Evolutionary conservation across 169 alveolate species (phyloP).

Genomic region (Cryptosporidium bovis): DNA sequence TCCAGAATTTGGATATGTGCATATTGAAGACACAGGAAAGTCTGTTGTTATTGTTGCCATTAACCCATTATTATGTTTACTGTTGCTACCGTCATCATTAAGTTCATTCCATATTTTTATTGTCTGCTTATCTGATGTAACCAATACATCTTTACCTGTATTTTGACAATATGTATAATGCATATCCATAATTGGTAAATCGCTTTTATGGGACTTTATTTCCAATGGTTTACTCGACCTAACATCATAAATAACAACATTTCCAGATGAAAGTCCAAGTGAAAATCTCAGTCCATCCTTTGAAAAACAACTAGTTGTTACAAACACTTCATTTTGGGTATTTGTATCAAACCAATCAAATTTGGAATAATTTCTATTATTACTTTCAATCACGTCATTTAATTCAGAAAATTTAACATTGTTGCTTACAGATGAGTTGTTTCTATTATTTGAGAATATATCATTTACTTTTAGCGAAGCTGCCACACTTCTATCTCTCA

Average conservation of each 20-base stretch:
- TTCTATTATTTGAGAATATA: background rate
- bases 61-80: constrained; percentile 73
- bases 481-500: constrained; percentile 40
- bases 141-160: constrained; percentile 76
- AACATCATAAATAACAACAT: constrained; percentile 76
- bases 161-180: constrained; percentile 59
- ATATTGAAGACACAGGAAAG: constrained; percentile 84
- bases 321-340: background rate
- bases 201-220: constrained; percentile 72
- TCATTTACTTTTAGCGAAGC: constrained; percentile 40
- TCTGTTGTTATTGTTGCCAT: constrained; percentile 87
- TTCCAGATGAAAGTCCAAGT: constrained; percentile 72
- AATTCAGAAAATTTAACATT: background rate
- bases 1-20: constrained; percentile 90
- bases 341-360: constrained; percentile 29
- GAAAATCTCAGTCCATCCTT: constrained; percentile 61
- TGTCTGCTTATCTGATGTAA: constrained; percentile 84
- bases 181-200: constrained; percentile 72
- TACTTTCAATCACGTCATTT: background rate
- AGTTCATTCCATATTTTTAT: constrained; percentile 82
- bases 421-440: background rate
- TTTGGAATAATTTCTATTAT: background rate
- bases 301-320: constrained; percentile 59
- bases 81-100: constrained; percentile 6
- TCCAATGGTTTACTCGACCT: constrained; percentile 76